These are phyloP conservation scores for Fusarium sublunatum DNA, from an alignment of 2,329 filamentous ascomycete genomes.

Conservation along the genomic window DNA sequence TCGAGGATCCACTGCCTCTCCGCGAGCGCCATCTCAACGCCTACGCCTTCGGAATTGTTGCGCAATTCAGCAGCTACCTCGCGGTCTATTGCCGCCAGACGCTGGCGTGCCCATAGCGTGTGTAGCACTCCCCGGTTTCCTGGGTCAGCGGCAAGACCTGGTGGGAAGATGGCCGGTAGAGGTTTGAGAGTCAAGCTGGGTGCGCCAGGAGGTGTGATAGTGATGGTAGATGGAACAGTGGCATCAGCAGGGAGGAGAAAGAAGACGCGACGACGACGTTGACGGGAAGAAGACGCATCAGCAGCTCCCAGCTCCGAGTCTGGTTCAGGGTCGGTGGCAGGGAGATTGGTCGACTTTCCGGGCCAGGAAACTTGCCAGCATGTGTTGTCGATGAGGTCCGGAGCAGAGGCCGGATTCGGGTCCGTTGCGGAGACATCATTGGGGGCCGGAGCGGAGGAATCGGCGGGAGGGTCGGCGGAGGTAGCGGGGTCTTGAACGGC, in stretches of 20 bases:
- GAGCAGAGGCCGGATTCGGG: constrained; percentile 19
- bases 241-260: constrained; percentile 81
- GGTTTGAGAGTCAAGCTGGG: constrained; percentile 73
- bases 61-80: constrained; percentile 82
- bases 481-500: constrained; percentile 35
- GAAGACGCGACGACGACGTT: constrained; percentile 73
- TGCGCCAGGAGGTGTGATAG: constrained; percentile 62
- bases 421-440: constrained; percentile 39
- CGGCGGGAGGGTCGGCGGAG: constrained; percentile 24
- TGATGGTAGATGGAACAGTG: constrained; percentile 77
- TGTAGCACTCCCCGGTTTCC: constrained; percentile 86
- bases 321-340: constrained; percentile 60
- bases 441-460: constrained; percentile 29
- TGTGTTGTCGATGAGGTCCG: constrained; percentile 22
- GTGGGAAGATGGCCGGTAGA: constrained; percentile 86
- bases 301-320: constrained; percentile 50
- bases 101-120: constrained; percentile 89
- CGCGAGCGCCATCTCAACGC: constrained; percentile 82
- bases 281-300: constrained; percentile 37
- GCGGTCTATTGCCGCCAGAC: constrained; percentile 77
- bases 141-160: constrained; percentile 75
- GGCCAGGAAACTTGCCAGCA: constrained; percentile 86
- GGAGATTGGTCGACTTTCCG: constrained; percentile 78
- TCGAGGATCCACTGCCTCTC: constrained; percentile 88
- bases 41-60: constrained; percentile 82